Base-by-base conservation (phyloP, 768 basidiomycete genomes). In the Paxillus ammoniavirescens region DNA sequence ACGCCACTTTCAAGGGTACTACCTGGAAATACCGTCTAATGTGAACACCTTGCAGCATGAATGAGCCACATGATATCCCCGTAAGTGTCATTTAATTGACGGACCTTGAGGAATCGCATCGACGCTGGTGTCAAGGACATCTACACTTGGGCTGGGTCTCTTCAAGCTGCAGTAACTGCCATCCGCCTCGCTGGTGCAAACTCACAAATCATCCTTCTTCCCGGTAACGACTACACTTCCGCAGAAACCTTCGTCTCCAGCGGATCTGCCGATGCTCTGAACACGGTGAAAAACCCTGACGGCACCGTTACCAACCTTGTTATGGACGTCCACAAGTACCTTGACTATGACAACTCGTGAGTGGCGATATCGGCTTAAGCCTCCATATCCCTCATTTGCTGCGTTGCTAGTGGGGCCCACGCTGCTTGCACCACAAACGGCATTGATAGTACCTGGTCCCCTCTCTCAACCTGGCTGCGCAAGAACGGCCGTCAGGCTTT, bases 291-390 rank as follows among this genome's bases (percentile, higher is more conserved):
- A 5, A 80, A 80, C 57, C 75, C 72, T 30, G 79, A 81, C 55
- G 77, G 79, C 5, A 72, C 67, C 18, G 72, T 52, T 13, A 74
- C 67, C 21, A 72, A 73, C 60, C 73, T 84, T 40, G 68, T 85
- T 53, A 77, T 85, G 59, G 84, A 86, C 59, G 82, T 83, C 2
- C 83, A 85, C 74, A 79, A 82, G 62, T 84, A 84, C 67, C 76
- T 82, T 45, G 83, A 85, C 65, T 69, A 59, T 14, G 81, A 83
- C 59, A 78, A 76, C 62, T 80, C 75, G 52, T 77, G 62, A 66
- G 74, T 52, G 23, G 52, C 33, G 63, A 56, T 13, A 46, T 10
- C 6, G 9, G 2, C 26, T 2, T 23, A 18, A 9, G 26, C 26
- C 26, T 26, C 26, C 26, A 26, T 4, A 26, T 6, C 26, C 26